Evolutionary conservation across 1,139 yeast genomes (phyloP), one percentile per base, ranked within the genome.

Genomic region (Meyerozyma smithsonii): DNA sequence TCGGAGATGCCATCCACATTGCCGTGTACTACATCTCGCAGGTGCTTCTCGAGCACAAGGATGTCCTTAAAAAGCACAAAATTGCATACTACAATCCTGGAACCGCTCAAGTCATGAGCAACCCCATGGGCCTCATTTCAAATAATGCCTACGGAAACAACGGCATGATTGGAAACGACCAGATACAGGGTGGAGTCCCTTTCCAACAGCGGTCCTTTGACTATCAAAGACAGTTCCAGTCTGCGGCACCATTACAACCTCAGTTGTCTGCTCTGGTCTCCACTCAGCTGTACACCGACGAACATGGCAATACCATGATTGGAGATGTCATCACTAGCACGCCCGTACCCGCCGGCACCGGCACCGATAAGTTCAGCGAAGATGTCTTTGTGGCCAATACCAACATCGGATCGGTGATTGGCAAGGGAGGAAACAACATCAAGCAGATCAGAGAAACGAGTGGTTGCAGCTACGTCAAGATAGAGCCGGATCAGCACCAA

Each of bases 1-100:
- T 84, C 8, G 89, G 90, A 4, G 95, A 85, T 61, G 90, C 95
- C 3, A 77, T 89, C 38, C 95, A 86, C 54, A 84, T 86, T 49
- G 96, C 96, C 6, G 70, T 83, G 1, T 85, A 81, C 57, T 83
- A 83, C 54, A 73, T 87, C 42, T 79, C 85, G 2, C 82, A 80
- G 55, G 82, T 84, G 6, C 68, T 83, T 41, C 58, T 78, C 43
- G 84, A 80, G 47, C 82, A 79, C 54, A 74, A 74, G 46, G 79
- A 75, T 40, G 62, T 67, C 24, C 64, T 77, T 43, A 76, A 72
- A 44, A 68, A 71, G 49, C 64, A 66, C 52, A 69, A 80, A 55
- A 62, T 79, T 46, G 62, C 82, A 2, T 81, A 69, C 52, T 84
- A 84, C 56, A 81, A 81, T 51, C 89, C 90, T 4, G 81, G 81